Percentiles rank a stretch among this genome's conserved stretches.
Conservation (phyloP, 495 filamentous ascomycete species). For the Neurospora africana region DNA sequence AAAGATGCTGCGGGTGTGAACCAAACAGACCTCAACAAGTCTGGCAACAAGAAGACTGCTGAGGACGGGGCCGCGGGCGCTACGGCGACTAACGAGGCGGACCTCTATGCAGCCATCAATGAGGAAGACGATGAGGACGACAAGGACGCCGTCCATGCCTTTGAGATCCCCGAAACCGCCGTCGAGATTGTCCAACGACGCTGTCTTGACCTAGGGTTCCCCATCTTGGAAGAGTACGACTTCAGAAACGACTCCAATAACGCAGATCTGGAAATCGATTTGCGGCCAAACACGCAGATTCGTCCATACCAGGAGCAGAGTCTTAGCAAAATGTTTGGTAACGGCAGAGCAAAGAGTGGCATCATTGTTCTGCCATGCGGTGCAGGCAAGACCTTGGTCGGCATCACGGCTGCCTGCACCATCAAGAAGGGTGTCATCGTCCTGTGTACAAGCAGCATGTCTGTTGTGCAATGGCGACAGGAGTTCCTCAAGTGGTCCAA, state of each 20-base stretch:
- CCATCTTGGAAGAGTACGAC: conserved; percentile 93
- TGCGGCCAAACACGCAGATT: conserved; percentile 74
- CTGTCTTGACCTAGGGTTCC: conserved; percentile 76
- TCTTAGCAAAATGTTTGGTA: conserved; percentile 98
- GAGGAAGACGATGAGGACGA: conserved; percentile 91
- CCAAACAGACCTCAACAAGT: conserved; percentile 42
- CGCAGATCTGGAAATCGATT: conserved; percentile 81
- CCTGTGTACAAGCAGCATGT: conserved; percentile 95
- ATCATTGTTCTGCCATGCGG: conserved; percentile 97
- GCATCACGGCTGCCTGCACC: conserved; percentile 93
- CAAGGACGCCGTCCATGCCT: conserved; percentile 81
- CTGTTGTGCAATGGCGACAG: conserved; percentile 90
- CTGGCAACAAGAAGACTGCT: conserved; percentile 19
- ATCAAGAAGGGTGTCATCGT: conserved; percentile 95
- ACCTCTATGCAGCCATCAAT: conserved; percentile 46
- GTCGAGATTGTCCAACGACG: conserved; percentile 84
- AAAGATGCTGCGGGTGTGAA: conserved; percentile 80
- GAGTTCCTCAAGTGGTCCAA: conserved; percentile 98
- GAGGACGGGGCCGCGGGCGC: conserved; percentile 6
- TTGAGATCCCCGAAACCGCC: conserved; percentile 68
- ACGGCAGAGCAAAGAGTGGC: conserved; percentile 89
- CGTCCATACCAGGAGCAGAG: conserved; percentile 94
- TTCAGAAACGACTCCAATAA: conserved; percentile 91
- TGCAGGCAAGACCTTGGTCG: conserved; percentile 93
- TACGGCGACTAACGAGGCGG: conserved; percentile 17